These are phyloP conservation scores for Striga asiatica DNA, from an alignment of 257 asterid species.

Conservation along the genomic window DNA sequence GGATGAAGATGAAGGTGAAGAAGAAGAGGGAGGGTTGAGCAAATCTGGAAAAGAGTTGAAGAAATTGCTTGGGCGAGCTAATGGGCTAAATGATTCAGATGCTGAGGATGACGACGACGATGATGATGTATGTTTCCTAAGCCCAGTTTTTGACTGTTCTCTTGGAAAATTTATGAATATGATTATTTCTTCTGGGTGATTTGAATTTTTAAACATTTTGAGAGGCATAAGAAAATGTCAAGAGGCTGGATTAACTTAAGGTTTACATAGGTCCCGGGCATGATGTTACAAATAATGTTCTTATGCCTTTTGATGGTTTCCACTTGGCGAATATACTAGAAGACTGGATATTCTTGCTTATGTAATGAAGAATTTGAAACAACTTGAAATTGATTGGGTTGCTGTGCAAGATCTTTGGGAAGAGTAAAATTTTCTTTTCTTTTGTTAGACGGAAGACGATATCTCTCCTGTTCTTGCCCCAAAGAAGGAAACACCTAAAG, in stretches of 20 bases:
- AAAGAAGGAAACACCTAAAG: slow-evolving; percentile 74
- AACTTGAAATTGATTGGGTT: background rate
- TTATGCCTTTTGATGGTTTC: background rate
- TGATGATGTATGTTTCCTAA: slow-evolving; percentile 56
- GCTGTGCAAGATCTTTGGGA: background rate
- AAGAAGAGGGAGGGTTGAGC: slow-evolving; percentile 80
- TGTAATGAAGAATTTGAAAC: background rate
- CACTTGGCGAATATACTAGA: background rate
- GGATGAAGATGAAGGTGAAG: slow-evolving; percentile 79
- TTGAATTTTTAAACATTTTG: slow-evolving; percentile 11
- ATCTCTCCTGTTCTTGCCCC: slow-evolving; percentile 74
- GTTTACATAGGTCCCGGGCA: background rate
- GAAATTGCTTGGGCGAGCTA: slow-evolving; percentile 81
- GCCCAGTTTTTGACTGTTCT: slow-evolving; percentile 8
- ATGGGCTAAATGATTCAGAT: slow-evolving; percentile 82
- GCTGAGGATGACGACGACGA: slow-evolving; percentile 81
- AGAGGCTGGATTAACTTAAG: too few relatives aligned
- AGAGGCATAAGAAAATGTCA: too few relatives aligned
- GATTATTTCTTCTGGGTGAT: background rate
- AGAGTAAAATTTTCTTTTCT: background rate
- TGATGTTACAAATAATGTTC: background rate
- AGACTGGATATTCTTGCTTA: background rate
- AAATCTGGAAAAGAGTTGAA: slow-evolving; percentile 97
- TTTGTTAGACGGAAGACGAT: slow-evolving; percentile 57
- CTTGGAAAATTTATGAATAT: background rate